A percentile compares a stretch with the other conserved stretches of the same genome.
Conservation (phyloP, 768 basidiomycete species). For the Panus rudis region DNA sequence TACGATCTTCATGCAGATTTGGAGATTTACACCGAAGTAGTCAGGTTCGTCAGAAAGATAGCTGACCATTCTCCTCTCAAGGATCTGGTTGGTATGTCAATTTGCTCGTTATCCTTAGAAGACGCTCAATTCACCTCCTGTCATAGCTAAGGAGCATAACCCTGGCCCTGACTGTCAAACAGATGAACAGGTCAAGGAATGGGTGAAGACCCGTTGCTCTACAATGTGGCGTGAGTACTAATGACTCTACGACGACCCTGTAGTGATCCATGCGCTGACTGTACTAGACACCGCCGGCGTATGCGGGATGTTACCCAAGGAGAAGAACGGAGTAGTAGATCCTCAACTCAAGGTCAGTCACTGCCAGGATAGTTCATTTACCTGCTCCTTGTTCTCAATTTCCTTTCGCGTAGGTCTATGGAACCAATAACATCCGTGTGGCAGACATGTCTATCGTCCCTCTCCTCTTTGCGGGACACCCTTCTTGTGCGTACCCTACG, state of each 20-base stretch:
- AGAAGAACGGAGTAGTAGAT: conserved; percentile 6
- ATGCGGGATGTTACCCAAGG: conserved; percentile 4
- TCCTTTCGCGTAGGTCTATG: conserved; percentile 37
- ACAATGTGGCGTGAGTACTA: too few relatives aligned
- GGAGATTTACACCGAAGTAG: conserved; percentile 14
- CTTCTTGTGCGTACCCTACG: conserved; percentile 28
- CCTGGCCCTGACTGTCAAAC: conserved; percentile 24
- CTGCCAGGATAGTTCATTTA: too few relatives aligned
- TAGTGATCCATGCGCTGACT: too few relatives aligned
- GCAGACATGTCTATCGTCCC: conserved; percentile 50
- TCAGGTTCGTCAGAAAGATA: conserved; percentile 18
- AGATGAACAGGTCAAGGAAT: conserved; percentile 20
- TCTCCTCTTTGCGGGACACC: conserved; percentile 41
- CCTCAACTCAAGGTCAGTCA: conserved; percentile 1
- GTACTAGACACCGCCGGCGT: too few relatives aligned
- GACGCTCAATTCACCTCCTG: background rate
- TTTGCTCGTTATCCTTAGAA: background rate
- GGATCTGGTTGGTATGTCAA: conserved; percentile 7
- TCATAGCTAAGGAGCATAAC: conserved; percentile 17
- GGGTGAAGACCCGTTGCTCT: too few relatives aligned
- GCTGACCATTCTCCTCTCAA: conserved; percentile 16
- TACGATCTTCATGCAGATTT: conserved; percentile 9
- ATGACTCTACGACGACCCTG: too few relatives aligned
- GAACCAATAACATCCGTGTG: conserved; percentile 49
- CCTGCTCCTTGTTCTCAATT: too few relatives aligned